These are phyloP conservation scores for Umbelopsis isabellina DNA, from an alignment of 192 early-diverging fungal species.

Conservation along the genomic window DNA sequence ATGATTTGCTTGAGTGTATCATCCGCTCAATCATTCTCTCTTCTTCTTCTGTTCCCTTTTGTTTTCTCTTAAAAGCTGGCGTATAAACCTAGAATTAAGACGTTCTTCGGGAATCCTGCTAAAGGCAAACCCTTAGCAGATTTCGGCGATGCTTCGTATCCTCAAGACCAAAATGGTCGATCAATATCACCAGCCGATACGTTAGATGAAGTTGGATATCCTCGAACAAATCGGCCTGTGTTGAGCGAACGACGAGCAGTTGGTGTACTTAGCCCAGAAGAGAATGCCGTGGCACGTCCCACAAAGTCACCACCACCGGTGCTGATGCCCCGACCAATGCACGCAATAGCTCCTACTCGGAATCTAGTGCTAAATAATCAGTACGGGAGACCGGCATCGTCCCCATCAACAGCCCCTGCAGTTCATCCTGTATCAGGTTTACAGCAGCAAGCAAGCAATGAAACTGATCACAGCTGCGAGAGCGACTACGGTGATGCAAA, in stretches of 20 bases:
- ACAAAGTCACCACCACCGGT: slow-evolving; percentile 18
- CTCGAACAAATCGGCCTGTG: slow-evolving; percentile 1
- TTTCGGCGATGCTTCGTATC: not conserved
- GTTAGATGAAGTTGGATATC: slow-evolving; percentile 12
- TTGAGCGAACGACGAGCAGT: not conserved
- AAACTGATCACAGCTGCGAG: slow-evolving; percentile 11
- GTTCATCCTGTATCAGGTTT: not conserved
- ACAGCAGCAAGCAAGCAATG: not conserved
- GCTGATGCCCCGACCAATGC: slow-evolving; percentile 23
- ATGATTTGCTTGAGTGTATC: slow-evolving; percentile 14
- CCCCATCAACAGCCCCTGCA: not conserved
- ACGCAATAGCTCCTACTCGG: slow-evolving; percentile 9
- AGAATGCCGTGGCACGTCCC: slow-evolving; percentile 23
- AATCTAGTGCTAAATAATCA: not conserved
- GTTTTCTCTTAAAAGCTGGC: not conserved
- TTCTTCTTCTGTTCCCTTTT: not conserved
- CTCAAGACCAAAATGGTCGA: slow-evolving; percentile 14
- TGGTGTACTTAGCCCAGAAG: not conserved
- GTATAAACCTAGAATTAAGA: slow-evolving; percentile 12
- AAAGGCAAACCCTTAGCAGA: not conserved
- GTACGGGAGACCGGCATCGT: not conserved
- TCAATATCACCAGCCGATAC: slow-evolving; percentile 13
- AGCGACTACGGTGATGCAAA: slow-evolving; percentile 18
- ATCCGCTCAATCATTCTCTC: not conserved
- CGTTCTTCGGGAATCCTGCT: not conserved